These are phyloP conservation scores for Verticillium nubilum DNA, from an alignment of 2,329 filamentous ascomycete genomes.

Conservation along the genomic window DNA sequence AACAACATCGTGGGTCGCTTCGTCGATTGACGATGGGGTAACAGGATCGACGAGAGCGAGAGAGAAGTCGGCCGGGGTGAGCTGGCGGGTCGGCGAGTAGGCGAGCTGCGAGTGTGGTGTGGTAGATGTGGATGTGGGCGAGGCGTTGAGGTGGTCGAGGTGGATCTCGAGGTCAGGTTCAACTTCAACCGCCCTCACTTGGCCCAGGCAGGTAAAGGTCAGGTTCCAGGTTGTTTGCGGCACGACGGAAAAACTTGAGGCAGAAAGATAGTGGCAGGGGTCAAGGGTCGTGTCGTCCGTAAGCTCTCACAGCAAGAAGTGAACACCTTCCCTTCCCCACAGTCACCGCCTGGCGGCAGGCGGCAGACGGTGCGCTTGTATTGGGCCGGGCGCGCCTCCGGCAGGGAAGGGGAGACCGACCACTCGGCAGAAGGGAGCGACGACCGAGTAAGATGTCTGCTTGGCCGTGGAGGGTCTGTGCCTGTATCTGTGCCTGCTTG, in stretches of 20 bases:
- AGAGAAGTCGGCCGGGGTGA: not conserved
- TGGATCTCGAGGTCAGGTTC: not conserved
- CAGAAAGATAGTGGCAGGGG: not conserved
- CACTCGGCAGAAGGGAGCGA: not conserved
- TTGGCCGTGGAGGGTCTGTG: not conserved
- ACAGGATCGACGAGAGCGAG: not conserved
- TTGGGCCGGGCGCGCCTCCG: not conserved
- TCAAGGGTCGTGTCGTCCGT: not conserved
- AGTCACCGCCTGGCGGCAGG: not conserved
- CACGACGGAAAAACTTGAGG: not conserved
- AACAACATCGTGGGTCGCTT: not conserved
- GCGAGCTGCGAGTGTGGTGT: not conserved
- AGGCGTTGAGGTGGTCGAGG: not conserved
- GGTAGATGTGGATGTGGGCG: not conserved
- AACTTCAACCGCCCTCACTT: not conserved
- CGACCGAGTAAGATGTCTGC: not conserved
- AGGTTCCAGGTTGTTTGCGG: not conserved
- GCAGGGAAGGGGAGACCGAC: not conserved
- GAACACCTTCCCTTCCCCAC: not conserved
- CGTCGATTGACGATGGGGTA: not conserved
- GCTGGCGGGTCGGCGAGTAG: not conserved
- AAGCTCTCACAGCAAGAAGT: not conserved
- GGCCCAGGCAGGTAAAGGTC: not conserved
- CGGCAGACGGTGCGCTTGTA: not conserved
- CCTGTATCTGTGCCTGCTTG: not conserved